Evolutionary conservation across 768 basidiomycete genomes (phyloP), one percentile per base, ranked within the genome.

Genomic region (Nidularia pulvinata): DNA sequence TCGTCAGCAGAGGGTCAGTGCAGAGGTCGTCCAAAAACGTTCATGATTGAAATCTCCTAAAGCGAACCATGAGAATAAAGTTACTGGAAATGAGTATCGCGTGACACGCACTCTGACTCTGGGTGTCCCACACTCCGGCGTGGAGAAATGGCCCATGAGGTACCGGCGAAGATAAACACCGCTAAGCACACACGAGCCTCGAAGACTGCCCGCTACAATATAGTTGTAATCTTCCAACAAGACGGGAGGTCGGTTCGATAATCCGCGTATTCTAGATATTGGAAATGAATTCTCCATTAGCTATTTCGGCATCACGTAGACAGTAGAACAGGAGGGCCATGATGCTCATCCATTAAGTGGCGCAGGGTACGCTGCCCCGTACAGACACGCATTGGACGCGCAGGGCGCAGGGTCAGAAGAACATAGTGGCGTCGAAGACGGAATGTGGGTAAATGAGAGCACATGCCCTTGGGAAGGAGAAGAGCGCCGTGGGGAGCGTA

Each of bases 1-100:
- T 53, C 25, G 22, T 33, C 39, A 32, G 39, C 43, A 49, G 52
- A 50, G 52, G 55, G 52, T 50, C 53, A 50, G 52, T 16, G 37
- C 11, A 30, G 52, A 34, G n/a, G 32, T 32, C 7, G 11, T 50
- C 45, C 34, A 39, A 51, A 48, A 16, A 33, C 34, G 39, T 30
- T 33, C 43, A 43, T 49, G 13, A 13, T 49, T 33, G 16, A 49
- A 49, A 7, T 49, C 52, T 54, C 50, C 49, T 36, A 50, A 50
- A 50, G n/a, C 32, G 51, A 39, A 25, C 16, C 51, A 39, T 54
- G 54, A 36, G 43, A 45, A 55, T 30, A 42, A 42, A 50, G n/a
- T 44, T 13, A 16, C 32, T 44, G 22, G 44, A 37, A 37, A 36
- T 33, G n/a, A 45, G 46, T 33, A 51, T 39, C 54, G 5, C 43